phyloP scores from a whole-genome alignment of 2,329 filamentous ascomycete species.

The Pseudogymnoascus sp. region DNA sequence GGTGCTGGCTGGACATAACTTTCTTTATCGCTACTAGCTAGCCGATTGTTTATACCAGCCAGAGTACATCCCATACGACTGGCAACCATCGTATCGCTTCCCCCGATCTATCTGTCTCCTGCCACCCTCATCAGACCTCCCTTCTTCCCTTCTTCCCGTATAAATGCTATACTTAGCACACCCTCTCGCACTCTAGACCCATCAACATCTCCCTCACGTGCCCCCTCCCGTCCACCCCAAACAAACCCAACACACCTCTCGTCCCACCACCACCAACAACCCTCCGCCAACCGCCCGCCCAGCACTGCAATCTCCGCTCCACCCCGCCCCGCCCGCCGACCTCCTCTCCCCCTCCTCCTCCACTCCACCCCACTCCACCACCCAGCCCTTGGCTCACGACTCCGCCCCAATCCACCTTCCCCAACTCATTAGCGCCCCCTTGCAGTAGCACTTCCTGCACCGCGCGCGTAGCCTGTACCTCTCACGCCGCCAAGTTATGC shows the following conservation, averaged over 20 bases:
- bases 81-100: not conserved
- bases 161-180: not conserved
- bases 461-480: constrained; percentile 40
- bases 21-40: not conserved
- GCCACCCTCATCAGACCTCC: not conserved
- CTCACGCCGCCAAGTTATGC: constrained; percentile 40
- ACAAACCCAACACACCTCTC: not conserved
- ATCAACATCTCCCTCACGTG: not conserved
- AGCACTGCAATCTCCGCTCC: constrained; percentile 46
- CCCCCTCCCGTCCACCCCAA: not conserved
- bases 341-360: constrained; percentile 40
- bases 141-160: not conserved
- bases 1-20: not conserved
- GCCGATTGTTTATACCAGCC: not conserved
- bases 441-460: constrained; percentile 41
- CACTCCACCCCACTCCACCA: constrained; percentile 45
- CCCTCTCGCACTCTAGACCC: not conserved
- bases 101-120: not conserved
- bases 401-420: constrained; percentile 58
- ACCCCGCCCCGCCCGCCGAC: constrained; percentile 52
- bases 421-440: constrained; percentile 53
- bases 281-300: constrained; percentile 51
- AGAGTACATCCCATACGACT: not conserved
- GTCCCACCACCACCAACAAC: constrained; percentile 33
- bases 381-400: constrained; percentile 42